Percentiles rank a stretch among this genome's conserved stretches.
Conservation (phyloP, 2,329 filamentous ascomycete genomes). For the Fusarium humuli region DNA sequence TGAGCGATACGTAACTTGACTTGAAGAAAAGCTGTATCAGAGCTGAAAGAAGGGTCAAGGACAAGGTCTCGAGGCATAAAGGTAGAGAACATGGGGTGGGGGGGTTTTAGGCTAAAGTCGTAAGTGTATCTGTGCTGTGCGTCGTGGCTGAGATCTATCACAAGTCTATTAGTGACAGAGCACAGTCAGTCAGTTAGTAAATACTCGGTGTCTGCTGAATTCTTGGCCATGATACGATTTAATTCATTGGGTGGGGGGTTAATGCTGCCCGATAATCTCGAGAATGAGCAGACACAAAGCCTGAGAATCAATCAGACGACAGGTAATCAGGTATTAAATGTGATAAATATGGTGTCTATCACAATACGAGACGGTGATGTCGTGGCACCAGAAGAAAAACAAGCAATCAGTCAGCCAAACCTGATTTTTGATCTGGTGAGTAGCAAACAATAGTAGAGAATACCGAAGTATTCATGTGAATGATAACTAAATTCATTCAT, state of each 20-base stretch:
- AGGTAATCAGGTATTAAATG: conserved; percentile 6
- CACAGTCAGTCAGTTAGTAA: not conserved
- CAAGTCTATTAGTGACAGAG: conserved; percentile 27
- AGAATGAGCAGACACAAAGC: conserved; percentile 25
- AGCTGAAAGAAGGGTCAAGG: conserved; percentile 2
- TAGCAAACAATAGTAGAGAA: conserved; percentile 8
- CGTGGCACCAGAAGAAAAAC: conserved; percentile 38
- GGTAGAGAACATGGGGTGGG: not conserved
- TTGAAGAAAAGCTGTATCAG: not conserved
- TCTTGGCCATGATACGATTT: conserved; percentile 13
- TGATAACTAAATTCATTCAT: conserved; percentile 9
- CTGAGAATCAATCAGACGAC: conserved; percentile 32
- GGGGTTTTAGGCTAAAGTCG: conserved; percentile 27
- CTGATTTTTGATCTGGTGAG: conserved; percentile 38
- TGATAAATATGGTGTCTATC: conserved; percentile 31
- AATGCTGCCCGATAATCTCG: conserved; percentile 28
- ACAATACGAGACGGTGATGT: conserved; percentile 42
- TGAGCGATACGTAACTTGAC: conserved; percentile 8
- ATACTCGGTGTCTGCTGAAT: not conserved
- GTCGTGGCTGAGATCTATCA: conserved; percentile 44
- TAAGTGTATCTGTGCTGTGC: conserved; percentile 9
- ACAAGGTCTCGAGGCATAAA: conserved; percentile 7
- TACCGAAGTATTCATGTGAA: not conserved
- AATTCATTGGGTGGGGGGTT: conserved; percentile 6
- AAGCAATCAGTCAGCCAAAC: conserved; percentile 25